Evolutionary conservation across 331 rosid genomes (phyloP).

Genomic region (Pyracantha coccinea): DNA sequence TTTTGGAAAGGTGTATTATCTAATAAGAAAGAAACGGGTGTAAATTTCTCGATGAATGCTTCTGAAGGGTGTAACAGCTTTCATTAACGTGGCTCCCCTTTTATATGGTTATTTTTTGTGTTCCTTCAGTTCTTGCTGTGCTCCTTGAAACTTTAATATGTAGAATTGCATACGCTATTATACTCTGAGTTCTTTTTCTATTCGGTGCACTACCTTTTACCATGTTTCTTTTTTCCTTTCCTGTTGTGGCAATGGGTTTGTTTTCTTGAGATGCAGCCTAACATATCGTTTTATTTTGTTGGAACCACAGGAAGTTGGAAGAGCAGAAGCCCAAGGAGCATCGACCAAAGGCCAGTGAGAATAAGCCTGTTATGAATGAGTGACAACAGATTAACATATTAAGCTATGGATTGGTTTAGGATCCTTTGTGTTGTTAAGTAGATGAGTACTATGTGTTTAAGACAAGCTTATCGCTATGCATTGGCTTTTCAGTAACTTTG

Average conservation of each 20-base stretch:
- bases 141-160: background rate
- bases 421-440: background rate
- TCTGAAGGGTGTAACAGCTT: background rate
- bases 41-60: background rate
- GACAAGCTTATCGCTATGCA: background rate
- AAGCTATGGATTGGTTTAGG: background rate
- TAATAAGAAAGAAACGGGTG: background rate
- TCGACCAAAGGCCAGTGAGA: constrained; percentile 76
- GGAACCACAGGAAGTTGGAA: constrained; percentile 56
- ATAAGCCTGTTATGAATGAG: constrained; percentile 96
- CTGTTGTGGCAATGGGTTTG: background rate
- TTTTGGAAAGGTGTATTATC: background rate
- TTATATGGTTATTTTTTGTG: background rate
- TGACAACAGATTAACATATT: constrained; percentile 18
- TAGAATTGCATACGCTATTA: background rate
- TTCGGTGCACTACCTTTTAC: background rate
- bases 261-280: background rate
- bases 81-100: background rate
- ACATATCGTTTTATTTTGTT: constrained; percentile 3
- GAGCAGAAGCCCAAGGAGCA: constrained; percentile 95
- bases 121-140: background rate
- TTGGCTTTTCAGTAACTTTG: background rate
- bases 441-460: background rate
- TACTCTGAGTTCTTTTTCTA: background rate
- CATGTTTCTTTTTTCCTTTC: background rate